Evolutionary conservation across 805 yeast species (phyloP), one percentile per base, ranked within the genome.

Genomic region (Metschnikowia gelsemii): DNA sequence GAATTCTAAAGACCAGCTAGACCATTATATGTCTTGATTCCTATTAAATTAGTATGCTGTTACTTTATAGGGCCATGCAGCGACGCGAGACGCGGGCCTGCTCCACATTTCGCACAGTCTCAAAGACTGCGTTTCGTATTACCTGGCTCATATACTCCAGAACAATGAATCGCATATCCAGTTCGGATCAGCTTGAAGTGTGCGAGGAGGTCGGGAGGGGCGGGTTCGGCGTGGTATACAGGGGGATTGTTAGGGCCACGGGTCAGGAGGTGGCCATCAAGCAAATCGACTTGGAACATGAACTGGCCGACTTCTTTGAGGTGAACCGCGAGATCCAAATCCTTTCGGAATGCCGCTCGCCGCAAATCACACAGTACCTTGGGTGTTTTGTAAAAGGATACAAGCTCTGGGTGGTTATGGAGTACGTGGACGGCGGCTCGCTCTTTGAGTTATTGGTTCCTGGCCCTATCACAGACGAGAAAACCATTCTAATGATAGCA

Each of bases 321-420:
- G 81, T 85, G 40, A 85, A 82, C 55, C 76, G 78, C 47, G 95
- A 85, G 54, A 84, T 86, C 35, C 71, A 75, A 43, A 79, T 85
- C 12, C 68, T 85, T 9, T 76, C 87, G 9, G 84, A 80, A 16
- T 86, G 93, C 60, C 66, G 76, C 37, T 71, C 76, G 37, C 65
- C 73, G 2, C 81, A 80, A 54, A 78, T 85, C 33, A 85, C 91
- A 2, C 69, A 68, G 43, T 85, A 82, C 54, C 70, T 76, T 52
- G 93, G 91, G 8, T 82, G 87, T 46, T 83, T 84, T 58, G 81
- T 83, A 23, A 74, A 75, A 49, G 82, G 82, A 27, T 78, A 73
- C 57, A 82, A 82, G 58, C 69, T 85, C 11, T 84, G 90, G 89
- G 84, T 85, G 39, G 72, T 84, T 9, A 86, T 85, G 93, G 95